phyloP scores from a whole-genome alignment of 1,284 basidiomycete species.

The Ganoderma leucocontextum region DNA sequence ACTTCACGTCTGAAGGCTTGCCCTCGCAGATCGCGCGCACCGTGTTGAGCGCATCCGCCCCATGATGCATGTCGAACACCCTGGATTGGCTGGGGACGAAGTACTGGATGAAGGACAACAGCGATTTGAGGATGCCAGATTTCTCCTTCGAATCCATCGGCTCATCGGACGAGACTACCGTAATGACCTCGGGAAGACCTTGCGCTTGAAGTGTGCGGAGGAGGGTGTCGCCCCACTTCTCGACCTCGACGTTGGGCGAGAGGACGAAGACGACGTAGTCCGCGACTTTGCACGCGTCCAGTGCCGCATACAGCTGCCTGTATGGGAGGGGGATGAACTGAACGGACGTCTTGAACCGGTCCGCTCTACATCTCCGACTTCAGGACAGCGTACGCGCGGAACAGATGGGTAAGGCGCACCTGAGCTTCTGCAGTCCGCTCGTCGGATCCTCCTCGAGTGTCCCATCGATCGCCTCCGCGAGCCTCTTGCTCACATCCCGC shows the following conservation, averaged over 20 bases:
- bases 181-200: slow-evolving; percentile 79
- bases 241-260: slow-evolving; percentile 85
- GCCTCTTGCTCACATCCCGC: slow-evolving; percentile 57
- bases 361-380: slow-evolving; percentile 58
- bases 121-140: slow-evolving; percentile 78
- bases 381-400: slow-evolving; percentile 23
- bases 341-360: slow-evolving; percentile 89
- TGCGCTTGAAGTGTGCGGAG: slow-evolving; percentile 89
- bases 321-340: slow-evolving; percentile 86
- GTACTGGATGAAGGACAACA: slow-evolving; percentile 93
- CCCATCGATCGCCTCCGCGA: slow-evolving; percentile 75
- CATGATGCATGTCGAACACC: slow-evolving; percentile 68
- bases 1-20: slow-evolving; percentile 77
- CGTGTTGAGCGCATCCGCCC: slow-evolving; percentile 76
- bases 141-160: slow-evolving; percentile 67
- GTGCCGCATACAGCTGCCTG: slow-evolving; percentile 75
- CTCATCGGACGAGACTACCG: slow-evolving; percentile 58
- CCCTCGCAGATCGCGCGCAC: slow-evolving; percentile 84
- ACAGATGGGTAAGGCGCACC: slow-evolving; percentile 49
- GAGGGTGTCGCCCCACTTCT: slow-evolving; percentile 88
- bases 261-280: slow-evolving; percentile 92
- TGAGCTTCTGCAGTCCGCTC: slow-evolving; percentile 70
- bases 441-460: slow-evolving; percentile 60
- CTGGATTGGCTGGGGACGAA: slow-evolving; percentile 88
- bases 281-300: slow-evolving; percentile 89